phyloP scores from a whole-genome alignment of 768 basidiomycete genomes.

The Trametes cubensis region DNA sequence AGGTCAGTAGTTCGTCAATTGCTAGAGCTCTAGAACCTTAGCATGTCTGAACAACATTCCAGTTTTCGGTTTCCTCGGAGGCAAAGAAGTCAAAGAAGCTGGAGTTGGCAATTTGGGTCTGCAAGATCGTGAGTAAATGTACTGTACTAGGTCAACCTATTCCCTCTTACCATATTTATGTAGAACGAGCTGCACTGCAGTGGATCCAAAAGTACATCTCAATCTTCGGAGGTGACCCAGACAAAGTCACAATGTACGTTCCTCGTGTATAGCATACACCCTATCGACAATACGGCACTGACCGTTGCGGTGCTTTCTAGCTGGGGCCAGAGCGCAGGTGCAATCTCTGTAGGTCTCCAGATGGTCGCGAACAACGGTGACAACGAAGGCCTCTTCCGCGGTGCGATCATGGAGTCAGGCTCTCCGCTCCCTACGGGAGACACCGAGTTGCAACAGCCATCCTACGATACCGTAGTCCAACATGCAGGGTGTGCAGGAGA shows the following conservation, averaged over 20 bases:
- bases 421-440: constrained; percentile 15
- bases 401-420: constrained; percentile 40
- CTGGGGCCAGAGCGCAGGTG: constrained; percentile 43
- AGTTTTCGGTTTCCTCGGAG: constrained; percentile 43
- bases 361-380: constrained; percentile 28
- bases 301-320: constrained; percentile 3
- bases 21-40: constrained; percentile 24
- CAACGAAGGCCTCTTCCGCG: constrained; percentile 28
- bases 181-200: constrained; percentile 42
- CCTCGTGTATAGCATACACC: constrained; percentile 38
- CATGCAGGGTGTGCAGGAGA: constrained; percentile 15
- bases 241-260: constrained; percentile 42
- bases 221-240: constrained; percentile 47
- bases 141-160: not conserved
- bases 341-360: constrained; percentile 37
- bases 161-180: constrained; percentile 21
- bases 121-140: constrained; percentile 42
- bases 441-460: not conserved
- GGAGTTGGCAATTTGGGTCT: constrained; percentile 50
- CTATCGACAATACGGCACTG: too few relatives aligned
- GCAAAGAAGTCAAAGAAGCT: constrained; percentile 41
- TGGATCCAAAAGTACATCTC: constrained; percentile 46
- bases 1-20: constrained; percentile 52
- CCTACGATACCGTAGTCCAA: constrained; percentile 10
- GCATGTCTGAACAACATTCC: not conserved